A percentile compares a stretch with the other conserved stretches of the same genome.
phyloP scores from a whole-genome alignment of 2,329 filamentous ascomycete species.

The Fusarium xylarioides region DNA sequence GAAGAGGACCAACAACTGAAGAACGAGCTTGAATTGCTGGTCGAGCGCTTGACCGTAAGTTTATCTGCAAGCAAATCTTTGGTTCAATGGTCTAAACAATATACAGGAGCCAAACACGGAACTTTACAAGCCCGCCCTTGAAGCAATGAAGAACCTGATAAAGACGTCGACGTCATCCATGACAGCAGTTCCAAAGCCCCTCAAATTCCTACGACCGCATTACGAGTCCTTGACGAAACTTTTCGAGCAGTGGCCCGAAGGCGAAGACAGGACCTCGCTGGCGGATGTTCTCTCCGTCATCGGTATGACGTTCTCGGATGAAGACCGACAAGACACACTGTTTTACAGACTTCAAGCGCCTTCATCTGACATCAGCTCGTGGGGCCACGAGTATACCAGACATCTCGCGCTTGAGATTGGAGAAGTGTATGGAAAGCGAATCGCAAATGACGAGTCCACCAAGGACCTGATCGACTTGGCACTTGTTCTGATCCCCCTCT shows the following conservation, averaged over 20 bases:
- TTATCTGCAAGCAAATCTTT: neutral
- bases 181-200: conserved; percentile 97
- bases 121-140: conserved; percentile 90
- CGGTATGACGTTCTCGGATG: conserved; percentile 98
- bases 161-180: conserved; percentile 99
- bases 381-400: conserved; percentile 98
- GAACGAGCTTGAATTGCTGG: conserved; percentile 96
- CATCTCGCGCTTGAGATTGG: conserved; percentile 96
- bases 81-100: conserved; percentile 22
- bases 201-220: conserved; percentile 97
- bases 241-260: conserved; percentile 88
- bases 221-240: conserved; percentile 88
- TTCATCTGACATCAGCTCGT: conserved; percentile 91
- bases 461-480: conserved; percentile 88
- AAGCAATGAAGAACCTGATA: conserved; percentile 98
- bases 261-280: conserved; percentile 86
- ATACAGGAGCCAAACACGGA: conserved; percentile 81
- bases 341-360: conserved; percentile 93
- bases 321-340: conserved; percentile 93
- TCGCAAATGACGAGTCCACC: conserved; percentile 84
- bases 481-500: conserved; percentile 86
- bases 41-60: conserved; percentile 87
- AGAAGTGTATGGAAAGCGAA: conserved; percentile 87
- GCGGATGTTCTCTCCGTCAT: conserved; percentile 97
- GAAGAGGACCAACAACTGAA: conserved; percentile 99